Evolutionary conservation across 1,284 basidiomycete genomes (phyloP), one percentile per base, ranked within the genome.

Genomic region (Somion occarium): DNA sequence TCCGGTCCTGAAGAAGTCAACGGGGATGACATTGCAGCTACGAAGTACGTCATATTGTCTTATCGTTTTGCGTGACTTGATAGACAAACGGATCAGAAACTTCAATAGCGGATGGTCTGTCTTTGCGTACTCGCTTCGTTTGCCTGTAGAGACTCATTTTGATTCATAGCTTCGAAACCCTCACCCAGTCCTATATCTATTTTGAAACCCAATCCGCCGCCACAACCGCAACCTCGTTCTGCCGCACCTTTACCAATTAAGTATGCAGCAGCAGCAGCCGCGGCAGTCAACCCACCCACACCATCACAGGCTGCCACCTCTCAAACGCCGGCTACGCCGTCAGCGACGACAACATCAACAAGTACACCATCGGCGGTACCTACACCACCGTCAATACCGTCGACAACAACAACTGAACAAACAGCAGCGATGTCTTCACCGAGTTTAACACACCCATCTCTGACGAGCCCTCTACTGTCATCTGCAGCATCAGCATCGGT

Each of bases 231-330:
- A 43, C 69, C 74, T 64, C 45, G 30, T 7, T 7, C 30, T 34
- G 30, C 30, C 15, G 30, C 79, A 19, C 65, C 91, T 48, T 88
- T 93, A 23, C 90, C 93, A 9, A 92, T 96, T 63, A 80, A 90
- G 46, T 98, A 98, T 64, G 91, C 95, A 27, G 84, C 92, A 5
- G 93, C 93, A 0, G 94, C 93, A 1, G 93, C 93, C 1, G 93
- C 92, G 0, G 91, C 90, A 2, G 88, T 89, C 13, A 69, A 76
- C 18, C 64, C 79, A 44, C 62, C 75, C 58, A 22, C 43, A 20
- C 42, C 44, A 26, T 19, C 3, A 30, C 49, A 27, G 23, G n/a
- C 59, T 9, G 48, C 64, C 60, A 42, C 53, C 34, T 51, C 61
- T 42, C 57, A 59, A 34, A 55, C 71, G 42, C 59, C 66, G 49